Evolutionary conservation across 2,329 filamentous ascomycete genomes (phyloP), one percentile per base, ranked within the genome.

Genomic region (Rhytidhysteron rufulum): DNA sequence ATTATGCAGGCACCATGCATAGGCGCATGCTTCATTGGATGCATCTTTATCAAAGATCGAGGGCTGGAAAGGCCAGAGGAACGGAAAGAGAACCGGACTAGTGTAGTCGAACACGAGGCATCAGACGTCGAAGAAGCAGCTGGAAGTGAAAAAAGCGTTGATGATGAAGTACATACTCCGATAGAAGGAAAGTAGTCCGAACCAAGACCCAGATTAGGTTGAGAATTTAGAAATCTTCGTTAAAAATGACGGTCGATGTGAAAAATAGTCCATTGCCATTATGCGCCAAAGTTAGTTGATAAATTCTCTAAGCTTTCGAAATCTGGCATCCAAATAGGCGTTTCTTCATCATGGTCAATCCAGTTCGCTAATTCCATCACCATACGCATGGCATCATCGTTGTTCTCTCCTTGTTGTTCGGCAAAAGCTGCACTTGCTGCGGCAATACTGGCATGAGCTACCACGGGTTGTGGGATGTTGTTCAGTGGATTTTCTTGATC

Each of bases 1-100:
- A 41, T 44, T 34, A 37, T 33, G 21, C 42, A 41, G 13, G 42
- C 33, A 5, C 42, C 42, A 31, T 41, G 41, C 34, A 37, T 44
- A 16, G 42, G 31, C 6, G 11, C 38, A 11, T 44, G 42, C 18
- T 24, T 41, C 18, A 29, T 44, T 15, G 42, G 38, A 19, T 41
- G 39, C 42, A 34, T 41, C 34, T 25, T 44, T 16, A 34, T 44
- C 20, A 41, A 38, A 31, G 42, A 44, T 24, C n/a, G 16, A n/a
- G 42, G 42, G 3, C 15, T 44, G 17, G 34, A 29, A 5, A 30
- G 34, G n/a, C 33, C 38, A 3, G 42, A 44, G 5, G 42, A 44
- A 33, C 21, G 13, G 9, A 34, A 18, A n/a, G 31, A 13, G 8
- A 13, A 13, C 13, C 24, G 13, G 24, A 13, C 24, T 13, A 13